These are phyloP conservation scores for Daedalea quercina DNA, from an alignment of 768 basidiomycete species.

Conservation along the genomic window DNA sequence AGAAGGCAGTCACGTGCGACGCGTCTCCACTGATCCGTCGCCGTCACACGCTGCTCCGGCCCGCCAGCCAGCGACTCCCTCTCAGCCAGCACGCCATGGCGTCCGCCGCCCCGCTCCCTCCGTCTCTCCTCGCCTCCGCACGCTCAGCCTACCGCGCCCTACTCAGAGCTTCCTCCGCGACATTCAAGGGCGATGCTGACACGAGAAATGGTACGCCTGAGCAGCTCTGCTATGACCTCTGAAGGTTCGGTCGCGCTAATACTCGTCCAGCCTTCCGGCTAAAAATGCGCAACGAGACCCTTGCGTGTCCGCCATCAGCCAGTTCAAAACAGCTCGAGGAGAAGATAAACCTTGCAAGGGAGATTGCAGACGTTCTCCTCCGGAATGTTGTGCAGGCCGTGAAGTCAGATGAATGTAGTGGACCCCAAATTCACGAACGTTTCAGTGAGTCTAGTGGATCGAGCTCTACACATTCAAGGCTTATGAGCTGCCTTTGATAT, in stretches of 20 bases:
- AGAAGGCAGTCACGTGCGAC: constrained; percentile 14
- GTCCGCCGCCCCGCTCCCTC: constrained; percentile 12
- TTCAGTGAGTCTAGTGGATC: constrained; percentile 43
- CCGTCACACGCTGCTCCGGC: neutral
- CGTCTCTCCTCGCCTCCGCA: constrained; percentile 51
- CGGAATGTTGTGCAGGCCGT: constrained; percentile 83
- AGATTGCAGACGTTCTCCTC: constrained; percentile 68
- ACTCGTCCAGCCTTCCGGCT: constrained; percentile 53
- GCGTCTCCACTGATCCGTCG: neutral
- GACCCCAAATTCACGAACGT: constrained; percentile 32
- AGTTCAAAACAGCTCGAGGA: constrained; percentile 45
- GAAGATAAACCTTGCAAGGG: constrained; percentile 52
- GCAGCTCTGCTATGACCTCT: constrained; percentile 3
- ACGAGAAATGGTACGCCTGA: constrained; percentile 18
- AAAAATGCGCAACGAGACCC: constrained; percentile 60
- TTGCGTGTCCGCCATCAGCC: constrained; percentile 32
- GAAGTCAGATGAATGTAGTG: constrained; percentile 32
- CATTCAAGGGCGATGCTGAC: constrained; percentile 51
- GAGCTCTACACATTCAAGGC: neutral
- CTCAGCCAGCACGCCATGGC: constrained; percentile 12
- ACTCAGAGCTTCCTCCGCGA: constrained; percentile 56
- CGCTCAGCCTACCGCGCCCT: constrained; percentile 72
- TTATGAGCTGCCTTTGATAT: neutral
- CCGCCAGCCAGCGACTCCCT: neutral
- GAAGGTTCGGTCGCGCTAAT: neutral